phyloP scores from a whole-genome alignment of 169 alveolate species.

The Plasmodium gonderi region DNA sequence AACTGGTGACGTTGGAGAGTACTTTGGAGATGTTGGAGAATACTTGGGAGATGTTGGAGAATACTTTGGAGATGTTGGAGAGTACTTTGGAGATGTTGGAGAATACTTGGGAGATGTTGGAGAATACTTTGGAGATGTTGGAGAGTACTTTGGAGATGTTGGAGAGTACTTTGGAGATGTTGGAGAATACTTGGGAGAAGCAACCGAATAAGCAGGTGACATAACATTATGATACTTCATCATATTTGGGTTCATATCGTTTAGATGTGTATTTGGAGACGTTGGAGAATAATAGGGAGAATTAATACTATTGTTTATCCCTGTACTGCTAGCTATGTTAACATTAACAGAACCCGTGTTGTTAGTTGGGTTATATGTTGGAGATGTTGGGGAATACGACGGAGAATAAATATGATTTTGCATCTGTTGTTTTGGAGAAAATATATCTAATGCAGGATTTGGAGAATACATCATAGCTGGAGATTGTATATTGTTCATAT shows the following conservation, averaged over 20 bases:
- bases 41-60: conserved; percentile 92
- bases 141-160: conserved; percentile 81
- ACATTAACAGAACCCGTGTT: conserved; percentile 32
- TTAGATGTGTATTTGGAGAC: conserved; percentile 88
- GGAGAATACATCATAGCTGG: conserved; percentile 82
- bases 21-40: conserved; percentile 91
- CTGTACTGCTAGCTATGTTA: no score
- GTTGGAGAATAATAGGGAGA: conserved; percentile 75
- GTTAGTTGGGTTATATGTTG: conserved; percentile 80
- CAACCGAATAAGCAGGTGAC: conserved; percentile 92
- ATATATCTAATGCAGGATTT: conserved; percentile 73
- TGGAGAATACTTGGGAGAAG: conserved; percentile 91
- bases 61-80: conserved; percentile 92
- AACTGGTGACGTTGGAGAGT: conserved; percentile 76
- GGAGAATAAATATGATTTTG: conserved; percentile 79
- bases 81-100: conserved; percentile 87
- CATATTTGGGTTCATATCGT: neutral
- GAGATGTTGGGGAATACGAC: conserved; percentile 86
- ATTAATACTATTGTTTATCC: no score
- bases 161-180: conserved; percentile 88
- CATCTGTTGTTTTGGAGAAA: conserved; percentile 62
- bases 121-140: conserved; percentile 52
- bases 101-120: conserved; percentile 49
- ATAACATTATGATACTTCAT: conserved; percentile 35
- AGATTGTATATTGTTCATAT: conserved; percentile 79